Percentiles rank a stretch among this genome's conserved stretches.
Evolutionary conservation across 2,329 filamentous ascomycete species (phyloP).

Genomic region (Rachicladosporium sp.): DNA sequence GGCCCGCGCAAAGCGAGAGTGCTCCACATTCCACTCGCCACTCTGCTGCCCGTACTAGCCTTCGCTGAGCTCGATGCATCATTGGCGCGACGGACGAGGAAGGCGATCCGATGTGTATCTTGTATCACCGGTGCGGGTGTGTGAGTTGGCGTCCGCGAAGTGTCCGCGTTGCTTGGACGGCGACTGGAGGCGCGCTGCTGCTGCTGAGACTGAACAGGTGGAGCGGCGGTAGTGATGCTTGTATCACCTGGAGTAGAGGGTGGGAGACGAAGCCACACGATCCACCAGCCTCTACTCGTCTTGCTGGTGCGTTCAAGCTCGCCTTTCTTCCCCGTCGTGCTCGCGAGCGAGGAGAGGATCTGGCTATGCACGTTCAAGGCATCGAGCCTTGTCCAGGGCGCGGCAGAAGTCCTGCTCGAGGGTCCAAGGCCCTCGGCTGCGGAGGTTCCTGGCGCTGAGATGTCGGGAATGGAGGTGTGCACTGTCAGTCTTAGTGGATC

Average conservation of each 20-base stretch:
- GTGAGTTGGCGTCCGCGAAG: too few relatives aligned
- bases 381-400: constrained; percentile 42
- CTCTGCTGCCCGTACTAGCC: constrained; percentile 9
- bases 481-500: constrained; percentile 47
- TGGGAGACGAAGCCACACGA: constrained; percentile 49
- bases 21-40: constrained; percentile 20
- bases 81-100: constrained; percentile 29
- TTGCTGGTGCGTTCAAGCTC: constrained; percentile 51
- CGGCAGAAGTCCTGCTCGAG: constrained; percentile 8
- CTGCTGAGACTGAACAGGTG: too few relatives aligned
- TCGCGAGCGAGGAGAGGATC: constrained; percentile 44
- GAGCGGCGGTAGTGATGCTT: background rate
- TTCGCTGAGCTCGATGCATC: constrained; percentile 17
- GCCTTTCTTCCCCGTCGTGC: constrained; percentile 33
- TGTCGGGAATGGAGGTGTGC: constrained; percentile 51
- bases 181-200: too few relatives aligned
- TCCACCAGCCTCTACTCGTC: constrained; percentile 54
- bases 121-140: background rate
- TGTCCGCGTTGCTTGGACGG: too few relatives aligned
- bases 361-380: constrained; percentile 50
- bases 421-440: constrained; percentile 26
- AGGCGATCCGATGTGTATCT: constrained; percentile 27
- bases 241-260: constrained; percentile 8
- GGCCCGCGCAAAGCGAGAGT: constrained; percentile 11
- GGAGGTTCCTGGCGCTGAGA: constrained; percentile 40